Evolutionary conservation across 1,284 basidiomycete species (phyloP), one percentile per base, ranked within the genome.

Genomic region (Hypsizygus ulmarius): DNA sequence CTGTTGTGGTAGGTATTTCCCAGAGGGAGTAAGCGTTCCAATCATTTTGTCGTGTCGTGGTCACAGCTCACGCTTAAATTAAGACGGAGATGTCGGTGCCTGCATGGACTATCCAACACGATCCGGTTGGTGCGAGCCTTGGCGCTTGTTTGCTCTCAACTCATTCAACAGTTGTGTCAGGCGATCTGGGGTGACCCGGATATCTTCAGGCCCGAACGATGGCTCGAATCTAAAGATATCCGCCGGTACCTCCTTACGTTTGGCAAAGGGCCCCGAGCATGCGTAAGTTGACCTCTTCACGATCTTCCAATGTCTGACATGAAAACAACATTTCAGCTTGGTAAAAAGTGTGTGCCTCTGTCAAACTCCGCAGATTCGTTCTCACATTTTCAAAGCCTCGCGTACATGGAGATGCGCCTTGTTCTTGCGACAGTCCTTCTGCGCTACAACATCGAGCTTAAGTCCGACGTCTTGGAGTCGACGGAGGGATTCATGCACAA

Each of bases 61-160:
- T 27, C 27, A 39, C 39, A 14, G 19, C 43, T 48, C 10, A 47
- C 46, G 40, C 30, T n/a, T 48, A 12, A 27, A n/a, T 37, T 11
- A 44, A 66, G 59, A 64, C 64, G 14, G 64, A 65, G 39, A 57
- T 70, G 27, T 65, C 62, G 16, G 67, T 70, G 5, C 64, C 67
- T 3, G 65, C 68, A 1, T 77, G 68, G 61, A 74, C 73, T 6
- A 67, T 78, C 19, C 73, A 78, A 54, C 73, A 70, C 37, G 67
- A 73, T 52, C 58, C 64, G 15, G 55, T 50, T 9, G 21, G 49
- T 19, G n/a, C 7, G 18, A 14, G 21, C 15, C 14, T 36, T 21
- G 5, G 14, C 19, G 12, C 14, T 18, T 14, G 43, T 19, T 28
- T 42, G 15, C 18, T 36, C 18, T 32, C n/a, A n/a, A 25, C 32